phyloP scores from a whole-genome alignment of 2,329 filamentous ascomycete genomes.

The Thielaviopsis punctulata region DNA sequence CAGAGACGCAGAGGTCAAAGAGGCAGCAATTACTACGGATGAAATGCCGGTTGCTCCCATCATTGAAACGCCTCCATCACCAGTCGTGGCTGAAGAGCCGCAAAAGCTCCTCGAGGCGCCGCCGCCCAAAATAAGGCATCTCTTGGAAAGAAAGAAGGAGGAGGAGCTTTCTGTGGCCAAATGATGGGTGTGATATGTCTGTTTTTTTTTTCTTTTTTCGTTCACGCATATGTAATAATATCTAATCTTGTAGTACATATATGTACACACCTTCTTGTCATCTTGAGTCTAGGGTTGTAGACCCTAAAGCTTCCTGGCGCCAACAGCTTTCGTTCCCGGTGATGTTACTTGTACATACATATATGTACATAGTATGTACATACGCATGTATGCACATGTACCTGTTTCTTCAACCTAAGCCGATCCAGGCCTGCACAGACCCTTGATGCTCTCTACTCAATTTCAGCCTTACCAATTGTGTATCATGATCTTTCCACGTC shows the following conservation, averaged over 20 bases:
- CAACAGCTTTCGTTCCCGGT: too few relatives aligned
- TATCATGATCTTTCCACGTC: too few relatives aligned
- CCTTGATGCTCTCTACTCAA: background rate
- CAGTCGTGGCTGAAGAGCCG: background rate
- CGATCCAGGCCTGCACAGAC: background rate
- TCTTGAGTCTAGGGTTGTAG: too few relatives aligned
- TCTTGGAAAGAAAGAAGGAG: background rate
- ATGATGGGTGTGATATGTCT: background rate
- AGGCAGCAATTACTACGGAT: conserved; percentile 24
- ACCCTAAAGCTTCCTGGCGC: too few relatives aligned
- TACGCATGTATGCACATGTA: background rate
- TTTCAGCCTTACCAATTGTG: background rate
- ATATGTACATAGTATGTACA: too few relatives aligned
- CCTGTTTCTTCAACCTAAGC: background rate
- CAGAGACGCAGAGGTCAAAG: conserved; percentile 18
- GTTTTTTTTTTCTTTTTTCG: background rate
- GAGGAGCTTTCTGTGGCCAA: background rate
- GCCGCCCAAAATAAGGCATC: background rate
- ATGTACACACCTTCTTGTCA: too few relatives aligned
- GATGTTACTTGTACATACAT: too few relatives aligned
- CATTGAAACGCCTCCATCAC: background rate
- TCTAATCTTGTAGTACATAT: background rate
- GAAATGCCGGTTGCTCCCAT: background rate
- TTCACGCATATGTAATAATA: too few relatives aligned
- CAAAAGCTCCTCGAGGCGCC: background rate